These are phyloP conservation scores for Rhodofomes roseus DNA, from an alignment of 1,284 basidiomycete species.

Conservation along the genomic window DNA sequence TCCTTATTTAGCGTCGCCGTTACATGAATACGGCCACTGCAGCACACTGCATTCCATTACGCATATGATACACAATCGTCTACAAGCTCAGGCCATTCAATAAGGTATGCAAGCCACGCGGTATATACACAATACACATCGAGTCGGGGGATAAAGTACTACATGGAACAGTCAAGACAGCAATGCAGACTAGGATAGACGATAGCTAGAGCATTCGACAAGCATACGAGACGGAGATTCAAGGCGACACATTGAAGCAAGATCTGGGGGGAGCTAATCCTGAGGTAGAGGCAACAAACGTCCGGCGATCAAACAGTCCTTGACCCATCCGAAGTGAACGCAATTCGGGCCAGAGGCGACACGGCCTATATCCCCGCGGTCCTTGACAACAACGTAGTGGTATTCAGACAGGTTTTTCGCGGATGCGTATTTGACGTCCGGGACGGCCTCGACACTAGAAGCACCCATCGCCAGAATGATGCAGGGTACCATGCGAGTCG, in stretches of 20 bases:
- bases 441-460: constrained; percentile 54
- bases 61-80: neutral
- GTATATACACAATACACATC: neutral
- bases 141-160: neutral
- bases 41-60: neutral
- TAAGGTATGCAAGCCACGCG: neutral
- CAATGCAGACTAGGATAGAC: constrained; percentile 1
- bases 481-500: constrained; percentile 36
- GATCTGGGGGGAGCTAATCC: neutral
- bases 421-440: constrained; percentile 34
- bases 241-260: neutral
- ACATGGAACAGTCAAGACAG: constrained; percentile 1
- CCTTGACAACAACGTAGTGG: constrained; percentile 68
- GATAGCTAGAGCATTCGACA: neutral
- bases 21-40: neutral
- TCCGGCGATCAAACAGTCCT: constrained; percentile 72
- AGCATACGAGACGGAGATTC: neutral
- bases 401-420: constrained; percentile 32
- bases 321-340: constrained; percentile 71
- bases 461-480: constrained; percentile 79
- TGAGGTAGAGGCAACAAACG: constrained; percentile 34
- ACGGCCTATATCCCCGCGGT: constrained; percentile 31
- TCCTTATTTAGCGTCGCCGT: too few relatives aligned
- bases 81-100: neutral
- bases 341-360: constrained; percentile 29